phyloP scores from a whole-genome alignment of 2,329 filamentous ascomycete species.

The Plenodomus lindquistii region DNA sequence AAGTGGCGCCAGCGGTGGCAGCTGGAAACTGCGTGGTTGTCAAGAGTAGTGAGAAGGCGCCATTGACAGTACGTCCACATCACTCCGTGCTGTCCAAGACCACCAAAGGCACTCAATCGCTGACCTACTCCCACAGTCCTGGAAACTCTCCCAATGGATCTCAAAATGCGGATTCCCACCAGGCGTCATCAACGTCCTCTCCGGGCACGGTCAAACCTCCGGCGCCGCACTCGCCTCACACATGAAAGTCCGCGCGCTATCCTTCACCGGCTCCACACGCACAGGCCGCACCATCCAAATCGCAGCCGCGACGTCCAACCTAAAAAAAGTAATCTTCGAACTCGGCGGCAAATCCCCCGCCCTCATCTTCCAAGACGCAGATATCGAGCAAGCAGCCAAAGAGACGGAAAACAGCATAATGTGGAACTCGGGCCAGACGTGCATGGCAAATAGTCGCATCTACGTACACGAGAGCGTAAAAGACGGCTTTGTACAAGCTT shows the following conservation, averaged over 20 bases:
- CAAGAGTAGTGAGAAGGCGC: constrained; percentile 44
- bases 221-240: constrained; percentile 45
- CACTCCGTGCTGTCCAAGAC: neutral
- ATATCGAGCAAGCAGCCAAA: constrained; percentile 48
- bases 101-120: neutral
- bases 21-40: constrained; percentile 44
- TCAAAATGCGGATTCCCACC: constrained; percentile 44
- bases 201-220: constrained; percentile 40
- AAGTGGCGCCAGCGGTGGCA: constrained; percentile 41
- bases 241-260: constrained; percentile 46
- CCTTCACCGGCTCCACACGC: constrained; percentile 48
- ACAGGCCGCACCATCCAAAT: constrained; percentile 47
- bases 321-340: constrained; percentile 51
- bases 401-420: constrained; percentile 43
- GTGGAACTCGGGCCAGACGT: constrained; percentile 45
- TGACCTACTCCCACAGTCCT: constrained; percentile 33
- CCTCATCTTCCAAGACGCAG: constrained; percentile 50
- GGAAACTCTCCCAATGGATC: constrained; percentile 34
- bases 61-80: constrained; percentile 14
- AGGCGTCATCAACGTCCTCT: constrained; percentile 48
- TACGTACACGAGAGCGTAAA: constrained; percentile 47
- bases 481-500: constrained; percentile 31
- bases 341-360: constrained; percentile 51
- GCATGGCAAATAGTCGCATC: constrained; percentile 44
- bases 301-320: constrained; percentile 47